Percentiles rank a stretch among this genome's conserved stretches.
These are phyloP conservation scores for Isatis tinctoria DNA, from an alignment of 345 rosid species.

Conservation along the genomic window DNA sequence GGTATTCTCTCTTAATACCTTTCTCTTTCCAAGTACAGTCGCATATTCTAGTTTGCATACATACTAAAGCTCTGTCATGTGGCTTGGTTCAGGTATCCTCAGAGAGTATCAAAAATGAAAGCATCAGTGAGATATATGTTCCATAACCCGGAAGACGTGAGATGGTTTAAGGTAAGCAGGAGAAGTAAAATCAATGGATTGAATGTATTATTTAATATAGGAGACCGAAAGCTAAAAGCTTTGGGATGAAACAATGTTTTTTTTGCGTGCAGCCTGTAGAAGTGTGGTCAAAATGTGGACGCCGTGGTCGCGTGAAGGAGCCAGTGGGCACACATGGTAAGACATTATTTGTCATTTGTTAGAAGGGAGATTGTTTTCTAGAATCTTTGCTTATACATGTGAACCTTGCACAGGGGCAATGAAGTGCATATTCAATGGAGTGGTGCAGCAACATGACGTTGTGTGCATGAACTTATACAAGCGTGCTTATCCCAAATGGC, in stretches of 20 bases:
- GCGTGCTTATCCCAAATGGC: slow-evolving; percentile 94
- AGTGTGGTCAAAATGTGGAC: slow-evolving; percentile 80
- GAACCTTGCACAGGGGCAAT: slow-evolving; percentile 55
- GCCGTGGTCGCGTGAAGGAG: slow-evolving; percentile 88
- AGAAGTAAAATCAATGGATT: not conserved
- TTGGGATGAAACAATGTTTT: not conserved
- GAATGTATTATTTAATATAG: not conserved
- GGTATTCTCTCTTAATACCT: slow-evolving; percentile 41
- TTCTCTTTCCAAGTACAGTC: not conserved
- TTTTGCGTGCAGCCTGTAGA: slow-evolving; percentile 72
- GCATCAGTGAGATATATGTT: slow-evolving; percentile 87
- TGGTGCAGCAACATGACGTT: slow-evolving; percentile 80
- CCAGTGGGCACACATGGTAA: slow-evolving; percentile 96
- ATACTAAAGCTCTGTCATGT: not conserved
- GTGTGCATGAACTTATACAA: slow-evolving; percentile 89
- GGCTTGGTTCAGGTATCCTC: slow-evolving; percentile 72
- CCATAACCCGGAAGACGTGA: slow-evolving; percentile 92
- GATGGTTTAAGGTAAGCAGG: slow-evolving; percentile 83
- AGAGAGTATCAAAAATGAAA: slow-evolving; percentile 79
- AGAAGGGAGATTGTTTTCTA: not conserved
- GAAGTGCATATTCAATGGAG: slow-evolving; percentile 85
- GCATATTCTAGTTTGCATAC: not conserved
- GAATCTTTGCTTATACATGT: not conserved
- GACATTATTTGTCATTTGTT: not conserved
- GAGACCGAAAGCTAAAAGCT: not conserved